These are phyloP conservation scores for Histomonas meleagridis DNA, from an alignment of 208 protist genomes.

Conservation along the genomic window DNA sequence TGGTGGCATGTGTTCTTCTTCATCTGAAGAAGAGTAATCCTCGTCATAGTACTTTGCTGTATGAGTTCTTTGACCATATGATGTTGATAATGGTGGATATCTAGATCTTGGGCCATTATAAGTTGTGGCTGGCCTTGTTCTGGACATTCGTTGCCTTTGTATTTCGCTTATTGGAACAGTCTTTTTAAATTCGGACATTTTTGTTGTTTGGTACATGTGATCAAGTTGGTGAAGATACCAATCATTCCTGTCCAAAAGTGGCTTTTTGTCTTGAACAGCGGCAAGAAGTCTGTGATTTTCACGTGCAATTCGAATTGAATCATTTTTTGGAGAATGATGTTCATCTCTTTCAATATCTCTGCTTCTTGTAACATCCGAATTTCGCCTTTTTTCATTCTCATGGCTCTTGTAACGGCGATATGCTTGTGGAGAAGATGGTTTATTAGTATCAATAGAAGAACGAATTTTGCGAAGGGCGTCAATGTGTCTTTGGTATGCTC, in stretches of 20 bases:
- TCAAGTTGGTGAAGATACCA: background rate
- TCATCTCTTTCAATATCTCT: background rate
- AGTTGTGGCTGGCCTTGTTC: too few species aligned
- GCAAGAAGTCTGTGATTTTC: background rate
- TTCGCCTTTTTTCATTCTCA: background rate
- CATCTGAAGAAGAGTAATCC: too few species aligned
- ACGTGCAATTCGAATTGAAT: background rate
- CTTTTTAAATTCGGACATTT: background rate
- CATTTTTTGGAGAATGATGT: background rate
- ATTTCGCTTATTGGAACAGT: conserved; percentile 20
- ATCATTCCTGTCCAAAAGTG: background rate
- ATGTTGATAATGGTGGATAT: too few species aligned
- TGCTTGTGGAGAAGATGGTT: background rate
- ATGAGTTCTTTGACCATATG: too few species aligned
- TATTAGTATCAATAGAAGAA: background rate
- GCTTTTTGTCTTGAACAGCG: background rate
- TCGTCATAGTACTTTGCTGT: too few species aligned
- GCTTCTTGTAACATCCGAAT: background rate
- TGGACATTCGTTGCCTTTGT: background rate
- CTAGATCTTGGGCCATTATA: too few species aligned
- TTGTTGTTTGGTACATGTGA: background rate
- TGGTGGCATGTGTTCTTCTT: too few species aligned
- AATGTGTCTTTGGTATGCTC: background rate
- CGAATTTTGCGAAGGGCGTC: background rate
- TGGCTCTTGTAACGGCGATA: background rate